A percentile compares a stretch with the other conserved stretches of the same genome.
phyloP scores from a whole-genome alignment of 2,329 filamentous ascomycete species.

The Aspergillus proliferans region DNA sequence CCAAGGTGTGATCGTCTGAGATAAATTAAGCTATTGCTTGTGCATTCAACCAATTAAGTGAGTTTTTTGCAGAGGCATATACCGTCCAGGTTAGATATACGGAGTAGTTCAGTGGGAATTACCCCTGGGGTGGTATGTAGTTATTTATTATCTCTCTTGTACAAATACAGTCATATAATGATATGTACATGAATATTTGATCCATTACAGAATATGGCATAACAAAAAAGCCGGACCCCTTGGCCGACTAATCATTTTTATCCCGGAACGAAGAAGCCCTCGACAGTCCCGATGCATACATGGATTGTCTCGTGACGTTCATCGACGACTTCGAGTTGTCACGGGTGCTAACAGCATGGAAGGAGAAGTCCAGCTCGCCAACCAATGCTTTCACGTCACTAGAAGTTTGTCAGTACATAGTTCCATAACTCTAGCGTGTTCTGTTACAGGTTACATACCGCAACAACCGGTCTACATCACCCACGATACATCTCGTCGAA shows the following conservation, averaged over 20 bases:
- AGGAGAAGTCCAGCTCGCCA: conserved; percentile 69
- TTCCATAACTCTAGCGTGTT: too few species aligned
- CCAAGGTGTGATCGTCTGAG: background rate
- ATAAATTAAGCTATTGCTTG: too few species aligned
- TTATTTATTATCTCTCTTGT: too few species aligned
- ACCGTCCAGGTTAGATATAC: too few species aligned
- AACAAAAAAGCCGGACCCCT: background rate
- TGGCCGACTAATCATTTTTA: conserved; percentile 19
- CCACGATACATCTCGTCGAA: conserved; percentile 61
- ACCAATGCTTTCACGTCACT: conserved; percentile 60
- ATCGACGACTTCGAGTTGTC: conserved; percentile 19
- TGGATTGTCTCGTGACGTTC: conserved; percentile 7
- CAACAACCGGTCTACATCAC: conserved; percentile 61
- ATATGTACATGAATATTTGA: too few species aligned
- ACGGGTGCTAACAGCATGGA: conserved; percentile 47
- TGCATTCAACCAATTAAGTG: too few species aligned
- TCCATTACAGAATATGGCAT: too few species aligned
- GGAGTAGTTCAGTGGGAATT: too few species aligned
- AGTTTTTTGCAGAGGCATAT: too few species aligned
- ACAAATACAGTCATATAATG: too few species aligned
- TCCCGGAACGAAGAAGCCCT: conserved; percentile 16
- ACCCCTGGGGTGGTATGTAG: too few species aligned
- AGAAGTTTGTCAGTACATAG: background rate
- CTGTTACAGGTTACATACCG: conserved; percentile 20
- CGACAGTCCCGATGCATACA: conserved; percentile 14